Evolutionary conservation across 192 early-diverging fungal genomes (phyloP).

Genomic region (Coemansia sp.): DNA sequence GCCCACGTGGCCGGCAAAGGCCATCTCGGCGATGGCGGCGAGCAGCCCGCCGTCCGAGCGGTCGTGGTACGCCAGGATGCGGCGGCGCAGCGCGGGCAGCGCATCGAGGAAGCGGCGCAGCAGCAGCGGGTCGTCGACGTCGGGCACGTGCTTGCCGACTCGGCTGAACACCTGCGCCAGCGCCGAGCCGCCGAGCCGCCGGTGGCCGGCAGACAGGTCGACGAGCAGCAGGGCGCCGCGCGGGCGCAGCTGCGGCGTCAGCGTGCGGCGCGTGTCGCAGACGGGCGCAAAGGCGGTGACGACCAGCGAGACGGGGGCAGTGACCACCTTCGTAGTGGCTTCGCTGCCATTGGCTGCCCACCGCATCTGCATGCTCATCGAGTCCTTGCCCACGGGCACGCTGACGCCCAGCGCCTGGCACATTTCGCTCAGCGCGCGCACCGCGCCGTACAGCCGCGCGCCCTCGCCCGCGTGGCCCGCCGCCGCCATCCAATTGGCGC

Average conservation of each 20-base stretch:
- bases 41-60: constrained; percentile 98
- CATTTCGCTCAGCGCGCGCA: constrained; percentile 90
- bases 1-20: constrained; percentile 93
- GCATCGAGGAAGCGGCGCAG: constrained; percentile 82
- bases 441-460: constrained; percentile 88
- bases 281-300: constrained; percentile 96
- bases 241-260: constrained; percentile 83
- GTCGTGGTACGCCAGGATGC: constrained; percentile 96
- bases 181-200: constrained; percentile 92
- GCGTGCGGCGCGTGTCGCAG: constrained; percentile 79
- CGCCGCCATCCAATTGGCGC: constrained; percentile 99
- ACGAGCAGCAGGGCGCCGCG: constrained; percentile 70
- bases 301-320: constrained; percentile 89
- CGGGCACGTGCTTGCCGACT: constrained; percentile 78
- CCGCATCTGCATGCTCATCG: constrained; percentile 99
- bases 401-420: constrained; percentile 92
- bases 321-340: constrained; percentile 71
- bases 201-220: constrained; percentile 82
- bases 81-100: constrained; percentile 59
- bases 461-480: constrained; percentile 93
- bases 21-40: constrained; percentile 93
- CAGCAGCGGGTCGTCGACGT: constrained; percentile 73
- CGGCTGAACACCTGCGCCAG: constrained; percentile 93
- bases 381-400: constrained; percentile 99
- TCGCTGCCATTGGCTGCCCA: constrained; percentile 57